Evolutionary conservation across 495 filamentous ascomycete species (phyloP), one percentile per base, ranked within the genome.

Genomic region (Bombardia bombarda): DNA sequence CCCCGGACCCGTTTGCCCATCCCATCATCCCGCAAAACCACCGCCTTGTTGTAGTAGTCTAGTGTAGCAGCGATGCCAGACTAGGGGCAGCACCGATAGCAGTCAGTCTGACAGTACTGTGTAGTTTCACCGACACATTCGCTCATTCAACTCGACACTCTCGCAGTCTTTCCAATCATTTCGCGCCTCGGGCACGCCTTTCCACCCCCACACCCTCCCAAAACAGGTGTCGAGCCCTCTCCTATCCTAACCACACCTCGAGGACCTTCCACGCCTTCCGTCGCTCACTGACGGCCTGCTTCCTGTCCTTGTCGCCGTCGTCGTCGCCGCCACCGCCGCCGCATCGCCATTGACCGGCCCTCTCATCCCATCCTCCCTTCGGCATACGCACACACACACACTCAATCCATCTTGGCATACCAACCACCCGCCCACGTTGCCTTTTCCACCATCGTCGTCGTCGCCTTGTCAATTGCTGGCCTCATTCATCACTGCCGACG

Each of bases 191-290:
- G 17, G 17, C 34, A 21, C 18, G 34, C 34, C 7, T 21, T 3
- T 10, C 34, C 2, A 7, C n/a, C 10, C 34, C 34, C 18, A 37
- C 47, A 45, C 51, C 39, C 40, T 53, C 47, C 57, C 49, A 37
- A 51, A 51, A 55, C 49, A 52, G 46, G 48, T 36, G 41, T 42
- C 21, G 28, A 37, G 13, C 20, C 38, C 19, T 23, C 40, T 47
- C 47, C 47, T 42, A 33, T 42, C 38, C 34, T 49, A 35, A 42
- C 42, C 31, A 38, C 45, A 35, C 32, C 41, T 36, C 22, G 17
- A 17, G 23, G 13, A 14, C 25, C 35, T 34, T 28, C 41, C 21
- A 14, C 17, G 6, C 34, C 18, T 37, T 21, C 34, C 8, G 17
- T 37, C 34, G 6, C n/a, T 37, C 34, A 10, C 17, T 21, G 17